These are phyloP conservation scores for Russula lepida DNA, from an alignment of 768 basidiomycete species.

Conservation along the genomic window DNA sequence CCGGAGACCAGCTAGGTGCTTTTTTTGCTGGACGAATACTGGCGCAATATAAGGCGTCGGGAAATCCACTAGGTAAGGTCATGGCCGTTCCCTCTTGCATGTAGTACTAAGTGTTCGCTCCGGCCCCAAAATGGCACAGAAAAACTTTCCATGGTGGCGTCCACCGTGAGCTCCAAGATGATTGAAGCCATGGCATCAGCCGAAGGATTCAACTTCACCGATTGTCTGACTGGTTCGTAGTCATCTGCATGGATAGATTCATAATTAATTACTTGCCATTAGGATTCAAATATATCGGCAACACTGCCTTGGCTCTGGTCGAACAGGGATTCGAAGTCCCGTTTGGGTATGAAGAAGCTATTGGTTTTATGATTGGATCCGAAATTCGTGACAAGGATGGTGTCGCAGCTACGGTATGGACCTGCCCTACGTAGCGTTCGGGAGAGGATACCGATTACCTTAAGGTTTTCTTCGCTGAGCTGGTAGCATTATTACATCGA, in stretches of 20 bases:
- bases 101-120: background rate
- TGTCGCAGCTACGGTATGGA: constrained; percentile 62
- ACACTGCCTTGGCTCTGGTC: constrained; percentile 61
- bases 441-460: background rate
- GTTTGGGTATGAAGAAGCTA: constrained; percentile 89
- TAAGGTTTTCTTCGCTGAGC: constrained; percentile 61
- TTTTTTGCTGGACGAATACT: constrained; percentile 44
- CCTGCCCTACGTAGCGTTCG: background rate
- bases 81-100: background rate
- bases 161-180: constrained; percentile 90
- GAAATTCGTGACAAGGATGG: constrained; percentile 84
- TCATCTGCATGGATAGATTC: background rate
- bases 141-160: constrained; percentile 78
- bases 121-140: constrained; percentile 39
- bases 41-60: constrained; percentile 37
- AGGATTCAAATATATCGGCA: constrained; percentile 92
- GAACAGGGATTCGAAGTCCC: constrained; percentile 54
- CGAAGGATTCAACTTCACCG: constrained; percentile 78
- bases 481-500: constrained; percentile 43
- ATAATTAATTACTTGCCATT: background rate
- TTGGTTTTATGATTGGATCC: constrained; percentile 82
- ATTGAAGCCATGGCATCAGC: constrained; percentile 60
- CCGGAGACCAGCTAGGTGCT: constrained; percentile 76
- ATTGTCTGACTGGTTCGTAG: constrained; percentile 72
- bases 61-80: constrained; percentile 36